phyloP scores from a whole-genome alignment of 352 stramenopile genomes.

The Phytophthora podocarpi region DNA sequence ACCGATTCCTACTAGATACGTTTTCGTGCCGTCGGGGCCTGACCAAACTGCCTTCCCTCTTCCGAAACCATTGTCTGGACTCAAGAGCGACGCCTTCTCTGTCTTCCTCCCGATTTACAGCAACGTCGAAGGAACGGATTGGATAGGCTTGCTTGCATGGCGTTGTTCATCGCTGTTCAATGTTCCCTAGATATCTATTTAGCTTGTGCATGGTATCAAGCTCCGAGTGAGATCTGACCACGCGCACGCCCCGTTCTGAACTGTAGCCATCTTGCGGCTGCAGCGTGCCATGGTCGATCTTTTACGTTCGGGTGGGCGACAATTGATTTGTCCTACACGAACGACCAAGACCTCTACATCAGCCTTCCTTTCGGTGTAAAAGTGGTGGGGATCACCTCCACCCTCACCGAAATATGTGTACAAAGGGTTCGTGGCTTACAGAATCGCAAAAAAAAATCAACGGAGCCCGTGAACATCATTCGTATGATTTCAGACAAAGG shows the following conservation, averaged over 20 bases:
- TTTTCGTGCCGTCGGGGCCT: not conserved
- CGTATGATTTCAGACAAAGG: not conserved
- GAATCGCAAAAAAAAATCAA: too few relatives aligned
- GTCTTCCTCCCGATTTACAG: slow-evolving; percentile 12
- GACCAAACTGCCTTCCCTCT: slow-evolving; percentile 2
- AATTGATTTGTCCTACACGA: slow-evolving; percentile 5
- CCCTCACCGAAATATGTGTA: too few relatives aligned
- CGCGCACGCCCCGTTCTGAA: slow-evolving; percentile 16
- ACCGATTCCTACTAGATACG: slow-evolving; percentile 2
- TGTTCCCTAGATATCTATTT: slow-evolving; percentile 1
- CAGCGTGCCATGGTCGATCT: not conserved
- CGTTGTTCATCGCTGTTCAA: not conserved
- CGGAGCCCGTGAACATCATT: slow-evolving; percentile 9
- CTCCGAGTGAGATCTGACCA: not conserved
- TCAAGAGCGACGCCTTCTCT: slow-evolving; percentile 15
- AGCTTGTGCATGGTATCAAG: not conserved
- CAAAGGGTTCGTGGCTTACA: too few relatives aligned
- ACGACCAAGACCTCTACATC: too few relatives aligned
- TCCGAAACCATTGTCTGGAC: slow-evolving; percentile 32
- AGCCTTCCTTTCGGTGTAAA: too few relatives aligned
- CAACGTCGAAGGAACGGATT: slow-evolving; percentile 16
- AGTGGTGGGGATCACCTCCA: not conserved
- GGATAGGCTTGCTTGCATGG: slow-evolving; percentile 19
- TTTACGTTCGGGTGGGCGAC: slow-evolving; percentile 7
- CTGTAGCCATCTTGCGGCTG: slow-evolving; percentile 7